Evolutionary conservation across 345 rosid genomes (phyloP).

Genomic region (Salix udensis): DNA sequence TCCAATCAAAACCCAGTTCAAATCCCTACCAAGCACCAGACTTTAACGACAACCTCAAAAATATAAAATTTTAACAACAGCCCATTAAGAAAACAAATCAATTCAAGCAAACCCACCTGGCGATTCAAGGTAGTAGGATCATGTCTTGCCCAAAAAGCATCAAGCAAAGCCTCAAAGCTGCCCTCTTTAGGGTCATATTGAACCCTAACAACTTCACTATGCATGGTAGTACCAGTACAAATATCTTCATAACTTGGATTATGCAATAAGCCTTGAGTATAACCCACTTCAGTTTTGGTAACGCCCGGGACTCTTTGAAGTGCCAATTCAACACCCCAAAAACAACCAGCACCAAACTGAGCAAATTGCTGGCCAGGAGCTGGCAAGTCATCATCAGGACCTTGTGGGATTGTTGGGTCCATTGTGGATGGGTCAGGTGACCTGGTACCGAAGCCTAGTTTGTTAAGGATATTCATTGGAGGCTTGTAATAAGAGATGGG

Average conservation of each 20-base stretch:
- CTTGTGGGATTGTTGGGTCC: constrained; percentile 68
- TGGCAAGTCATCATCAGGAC: constrained; percentile 67
- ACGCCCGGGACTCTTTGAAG: constrained; percentile 85
- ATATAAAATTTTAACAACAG: neutral
- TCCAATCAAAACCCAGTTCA: neutral
- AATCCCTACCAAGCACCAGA: neutral
- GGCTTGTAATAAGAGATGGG: constrained; percentile 26
- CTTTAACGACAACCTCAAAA: neutral
- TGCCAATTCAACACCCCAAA: constrained; percentile 92
- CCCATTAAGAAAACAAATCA: neutral
- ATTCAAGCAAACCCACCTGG: constrained; percentile 47
- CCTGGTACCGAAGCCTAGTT: constrained; percentile 64
- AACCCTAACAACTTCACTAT: constrained; percentile 77
- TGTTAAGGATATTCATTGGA: constrained; percentile 85
- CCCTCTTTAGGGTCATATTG: constrained; percentile 84
- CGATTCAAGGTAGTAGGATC: constrained; percentile 93
- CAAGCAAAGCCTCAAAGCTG: constrained; percentile 61
- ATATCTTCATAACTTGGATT: constrained; percentile 78
- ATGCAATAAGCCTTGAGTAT: constrained; percentile 53
- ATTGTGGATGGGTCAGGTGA: constrained; percentile 40
- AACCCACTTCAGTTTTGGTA: constrained; percentile 82
- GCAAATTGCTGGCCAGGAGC: constrained; percentile 69
- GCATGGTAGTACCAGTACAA: constrained; percentile 66
- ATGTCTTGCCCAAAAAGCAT: constrained; percentile 79
- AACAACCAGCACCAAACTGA: constrained; percentile 94